A percentile compares a stretch with the other conserved stretches of the same genome.
Conservation (phyloP, 1,284 basidiomycete genomes). For the Dichomitus squalens region DNA sequence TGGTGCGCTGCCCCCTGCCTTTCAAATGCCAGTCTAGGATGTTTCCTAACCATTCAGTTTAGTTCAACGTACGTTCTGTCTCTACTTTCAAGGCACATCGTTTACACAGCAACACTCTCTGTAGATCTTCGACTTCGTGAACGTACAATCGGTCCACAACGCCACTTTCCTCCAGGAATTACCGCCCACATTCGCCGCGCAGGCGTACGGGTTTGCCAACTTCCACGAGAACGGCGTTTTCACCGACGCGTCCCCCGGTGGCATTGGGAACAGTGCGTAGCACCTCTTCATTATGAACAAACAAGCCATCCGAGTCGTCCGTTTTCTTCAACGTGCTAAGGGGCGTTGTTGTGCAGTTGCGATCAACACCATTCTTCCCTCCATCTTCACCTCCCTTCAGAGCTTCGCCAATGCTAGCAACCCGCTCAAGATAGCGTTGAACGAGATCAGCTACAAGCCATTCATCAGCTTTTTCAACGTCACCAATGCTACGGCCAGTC, state of each 20-base stretch:
- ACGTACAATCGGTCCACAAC: slow-evolving; percentile 55
- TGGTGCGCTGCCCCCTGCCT: slow-evolving; percentile 28
- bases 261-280: slow-evolving; percentile 50
- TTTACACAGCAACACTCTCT: neutral
- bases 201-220: slow-evolving; percentile 48
- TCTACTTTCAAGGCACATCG: neutral
- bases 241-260: slow-evolving; percentile 37
- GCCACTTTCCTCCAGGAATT: slow-evolving; percentile 36
- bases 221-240: slow-evolving; percentile 54
- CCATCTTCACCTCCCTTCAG: slow-evolving; percentile 45
- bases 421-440: slow-evolving; percentile 45
- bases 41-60: neutral
- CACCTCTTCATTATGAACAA: neutral
- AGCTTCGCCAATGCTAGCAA: slow-evolving; percentile 42
- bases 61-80: slow-evolving; percentile 18
- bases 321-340: neutral
- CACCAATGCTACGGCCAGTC: slow-evolving; percentile 38
- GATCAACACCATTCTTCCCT: slow-evolving; percentile 46
- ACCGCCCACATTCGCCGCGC: slow-evolving; percentile 37
- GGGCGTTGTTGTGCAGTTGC: slow-evolving; percentile 33
- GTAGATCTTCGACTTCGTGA: slow-evolving; percentile 53
- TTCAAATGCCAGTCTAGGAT: neutral
- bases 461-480: slow-evolving; percentile 54
- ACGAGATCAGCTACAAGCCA: slow-evolving; percentile 52
- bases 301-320: neutral